Conservation (phyloP, 805 yeast genomes). For the Saccharomyces mikatae region DNA sequence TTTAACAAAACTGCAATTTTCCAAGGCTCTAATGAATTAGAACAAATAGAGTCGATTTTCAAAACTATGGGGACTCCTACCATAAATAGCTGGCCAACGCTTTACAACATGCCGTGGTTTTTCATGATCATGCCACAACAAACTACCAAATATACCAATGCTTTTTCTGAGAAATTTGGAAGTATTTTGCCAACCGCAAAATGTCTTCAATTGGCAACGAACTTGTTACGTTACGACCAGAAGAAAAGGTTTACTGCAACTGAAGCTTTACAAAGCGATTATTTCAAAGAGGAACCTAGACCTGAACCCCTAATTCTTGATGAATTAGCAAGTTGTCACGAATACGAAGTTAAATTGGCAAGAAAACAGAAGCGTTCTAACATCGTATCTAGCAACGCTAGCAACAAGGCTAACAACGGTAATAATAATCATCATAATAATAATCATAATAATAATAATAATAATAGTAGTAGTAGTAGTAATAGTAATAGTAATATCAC, state of each 20-base stretch:
- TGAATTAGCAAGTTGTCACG: constrained; percentile 82
- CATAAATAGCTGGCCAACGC: constrained; percentile 63
- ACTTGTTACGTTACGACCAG: constrained; percentile 65
- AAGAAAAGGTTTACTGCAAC: constrained; percentile 54
- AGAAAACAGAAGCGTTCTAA: constrained; percentile 46
- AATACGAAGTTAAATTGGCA: constrained; percentile 62
- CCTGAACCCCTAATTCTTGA: constrained; percentile 51
- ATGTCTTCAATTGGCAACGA: constrained; percentile 57
- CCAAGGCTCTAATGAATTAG: constrained; percentile 83
- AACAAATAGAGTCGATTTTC: constrained; percentile 70
- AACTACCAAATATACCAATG: constrained; percentile 18
- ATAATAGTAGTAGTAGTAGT: not conserved
- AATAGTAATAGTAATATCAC: not conserved
- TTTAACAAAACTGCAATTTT: constrained; percentile 70
- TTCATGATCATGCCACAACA: constrained; percentile 64
- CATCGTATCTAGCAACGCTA: not conserved
- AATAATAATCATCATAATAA: not conserved
- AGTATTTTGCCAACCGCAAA: constrained; percentile 38
- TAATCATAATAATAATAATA: not conserved
- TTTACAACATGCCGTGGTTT: constrained; percentile 85
- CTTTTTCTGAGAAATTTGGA: constrained; percentile 38
- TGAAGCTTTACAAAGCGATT: constrained; percentile 61
- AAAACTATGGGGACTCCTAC: constrained; percentile 84
- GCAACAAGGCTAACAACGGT: not conserved
- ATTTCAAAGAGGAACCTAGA: constrained; percentile 61